These are phyloP conservation scores for Xanthoceras sorbifolium DNA, from an alignment of 345 rosid species.

Conservation along the genomic window DNA sequence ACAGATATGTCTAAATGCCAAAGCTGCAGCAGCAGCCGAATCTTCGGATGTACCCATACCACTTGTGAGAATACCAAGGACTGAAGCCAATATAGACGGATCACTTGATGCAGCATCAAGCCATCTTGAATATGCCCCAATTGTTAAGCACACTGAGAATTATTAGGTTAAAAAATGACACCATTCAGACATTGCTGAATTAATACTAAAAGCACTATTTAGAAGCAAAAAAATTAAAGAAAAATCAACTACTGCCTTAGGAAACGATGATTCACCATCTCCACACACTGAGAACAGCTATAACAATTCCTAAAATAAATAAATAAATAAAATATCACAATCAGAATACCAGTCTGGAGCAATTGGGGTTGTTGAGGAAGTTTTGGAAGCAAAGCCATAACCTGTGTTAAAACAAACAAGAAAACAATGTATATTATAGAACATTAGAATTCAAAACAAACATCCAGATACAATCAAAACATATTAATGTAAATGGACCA, in stretches of 20 bases:
- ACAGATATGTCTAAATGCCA: conserved; percentile 93
- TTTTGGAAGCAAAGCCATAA: conserved; percentile 81
- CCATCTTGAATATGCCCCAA: conserved; percentile 99
- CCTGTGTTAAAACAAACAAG: conserved; percentile 40
- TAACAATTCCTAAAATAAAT: background rate
- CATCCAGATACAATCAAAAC: background rate
- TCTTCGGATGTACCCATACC: conserved; percentile 97
- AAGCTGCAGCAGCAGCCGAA: conserved; percentile 97
- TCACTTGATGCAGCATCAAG: conserved; percentile 78
- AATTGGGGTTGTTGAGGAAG: conserved; percentile 90
- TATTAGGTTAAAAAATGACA: conserved; percentile 19
- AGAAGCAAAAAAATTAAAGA: background rate
- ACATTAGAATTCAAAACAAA: background rate
- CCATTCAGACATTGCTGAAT: background rate
- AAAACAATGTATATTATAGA: background rate
- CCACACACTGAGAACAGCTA: conserved; percentile 8
- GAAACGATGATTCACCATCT: conserved; percentile 5
- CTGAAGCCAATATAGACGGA: conserved; percentile 69
- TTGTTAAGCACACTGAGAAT: conserved; percentile 86
- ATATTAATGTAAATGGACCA: background rate
- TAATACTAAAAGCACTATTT: conserved; percentile 4
- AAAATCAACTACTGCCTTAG: background rate
- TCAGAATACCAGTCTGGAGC: conserved; percentile 79
- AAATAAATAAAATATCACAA: background rate
- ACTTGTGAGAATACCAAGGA: conserved; percentile 69